These are phyloP conservation scores for Colletotrichum phormii DNA, from an alignment of 2,329 filamentous ascomycete genomes.

Conservation along the genomic window DNA sequence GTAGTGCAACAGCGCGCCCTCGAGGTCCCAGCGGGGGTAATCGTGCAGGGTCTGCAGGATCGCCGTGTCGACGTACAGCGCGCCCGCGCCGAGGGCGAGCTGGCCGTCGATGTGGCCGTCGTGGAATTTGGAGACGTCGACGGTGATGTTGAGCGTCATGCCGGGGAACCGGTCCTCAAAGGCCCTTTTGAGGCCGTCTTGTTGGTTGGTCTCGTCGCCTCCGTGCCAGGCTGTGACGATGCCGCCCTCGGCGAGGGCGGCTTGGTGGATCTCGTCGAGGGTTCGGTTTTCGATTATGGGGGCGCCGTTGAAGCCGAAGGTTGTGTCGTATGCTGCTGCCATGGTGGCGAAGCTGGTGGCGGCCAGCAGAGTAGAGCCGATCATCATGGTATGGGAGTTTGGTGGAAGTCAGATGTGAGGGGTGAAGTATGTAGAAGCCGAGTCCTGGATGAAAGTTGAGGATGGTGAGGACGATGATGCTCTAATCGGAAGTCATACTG, in stretches of 20 bases:
- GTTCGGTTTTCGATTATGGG: conserved; percentile 55
- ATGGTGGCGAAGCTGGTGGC: background rate
- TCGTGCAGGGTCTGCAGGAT: conserved; percentile 64
- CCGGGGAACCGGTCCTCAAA: conserved; percentile 61
- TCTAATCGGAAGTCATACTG: background rate
- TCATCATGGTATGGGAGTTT: background rate
- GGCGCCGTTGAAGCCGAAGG: conserved; percentile 30
- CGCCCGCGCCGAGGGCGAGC: conserved; percentile 49
- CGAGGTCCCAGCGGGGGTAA: conserved; percentile 61
- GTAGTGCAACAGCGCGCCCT: conserved; percentile 61
- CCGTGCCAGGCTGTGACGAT: conserved; percentile 60
- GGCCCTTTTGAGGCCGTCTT: conserved; percentile 51
- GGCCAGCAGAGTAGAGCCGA: background rate
- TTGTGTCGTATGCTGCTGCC: conserved; percentile 9
- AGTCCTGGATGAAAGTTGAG: background rate
- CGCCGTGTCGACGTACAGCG: conserved; percentile 57
- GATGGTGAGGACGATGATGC: background rate
- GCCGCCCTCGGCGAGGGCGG: conserved; percentile 59
- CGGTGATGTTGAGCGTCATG: conserved; percentile 63
- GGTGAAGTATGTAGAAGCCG: background rate
- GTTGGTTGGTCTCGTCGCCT: conserved; percentile 56
- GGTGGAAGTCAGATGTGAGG: too few species aligned
- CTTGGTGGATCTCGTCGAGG: conserved; percentile 62
- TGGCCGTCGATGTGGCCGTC: conserved; percentile 60
- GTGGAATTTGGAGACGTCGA: conserved; percentile 68